Evolutionary conservation across 2,329 filamentous ascomycete genomes (phyloP).

Genomic region (Scedosporium aurantiacum): DNA sequence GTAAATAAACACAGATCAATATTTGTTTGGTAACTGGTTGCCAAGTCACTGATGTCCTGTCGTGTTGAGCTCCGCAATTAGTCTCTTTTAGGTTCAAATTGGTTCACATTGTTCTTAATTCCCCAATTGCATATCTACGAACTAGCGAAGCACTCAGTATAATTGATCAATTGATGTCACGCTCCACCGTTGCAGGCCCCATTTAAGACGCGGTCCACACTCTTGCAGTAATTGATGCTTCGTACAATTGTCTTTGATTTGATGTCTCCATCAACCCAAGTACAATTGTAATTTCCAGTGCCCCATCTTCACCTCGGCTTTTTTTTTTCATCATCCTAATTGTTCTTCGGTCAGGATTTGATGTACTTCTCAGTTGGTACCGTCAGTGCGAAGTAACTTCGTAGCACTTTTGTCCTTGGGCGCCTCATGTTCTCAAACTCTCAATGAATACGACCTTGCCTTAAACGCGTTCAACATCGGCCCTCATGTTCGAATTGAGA

Average conservation of each 20-base stretch:
- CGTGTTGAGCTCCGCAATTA: neutral
- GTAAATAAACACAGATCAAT: no score
- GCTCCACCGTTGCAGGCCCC: neutral
- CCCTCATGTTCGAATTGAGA: neutral
- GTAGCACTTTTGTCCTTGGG: neutral
- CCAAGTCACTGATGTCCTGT: no score
- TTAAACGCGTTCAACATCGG: neutral
- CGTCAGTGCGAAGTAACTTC: neutral
- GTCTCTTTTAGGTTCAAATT: neutral
- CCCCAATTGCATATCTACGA: neutral
- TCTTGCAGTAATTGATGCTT: no score
- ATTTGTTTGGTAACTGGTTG: no score
- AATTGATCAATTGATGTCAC: no score
- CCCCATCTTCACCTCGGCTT: neutral
- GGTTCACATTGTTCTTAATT: neutral
- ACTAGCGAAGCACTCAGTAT: no score
- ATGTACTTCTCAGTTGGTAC: neutral
- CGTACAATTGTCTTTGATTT: no score
- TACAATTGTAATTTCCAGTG: neutral
- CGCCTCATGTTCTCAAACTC: no score
- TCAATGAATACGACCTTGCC: neutral
- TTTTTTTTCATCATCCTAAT: no score
- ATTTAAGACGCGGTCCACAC: neutral
- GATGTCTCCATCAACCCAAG: no score
- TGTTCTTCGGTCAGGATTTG: neutral